Percentiles rank a stretch among this genome's conserved stretches.
These are phyloP conservation scores for Sporothrix brasiliensis DNA, from an alignment of 2,329 filamentous ascomycete genomes.

Conservation along the genomic window DNA sequence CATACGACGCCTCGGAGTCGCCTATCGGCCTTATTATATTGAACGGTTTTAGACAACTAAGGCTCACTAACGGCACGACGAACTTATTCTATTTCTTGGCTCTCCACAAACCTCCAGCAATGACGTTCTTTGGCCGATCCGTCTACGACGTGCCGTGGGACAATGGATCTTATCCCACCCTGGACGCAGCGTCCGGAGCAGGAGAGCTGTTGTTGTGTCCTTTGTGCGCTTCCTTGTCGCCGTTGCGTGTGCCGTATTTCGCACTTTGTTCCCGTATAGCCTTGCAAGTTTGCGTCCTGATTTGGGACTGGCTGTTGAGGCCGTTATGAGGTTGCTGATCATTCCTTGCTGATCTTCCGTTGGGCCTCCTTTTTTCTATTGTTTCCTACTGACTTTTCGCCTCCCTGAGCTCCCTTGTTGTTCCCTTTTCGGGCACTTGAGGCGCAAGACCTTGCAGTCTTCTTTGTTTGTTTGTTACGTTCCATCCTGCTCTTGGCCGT, in stretches of 20 bases:
- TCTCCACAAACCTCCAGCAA: constrained; percentile 8
- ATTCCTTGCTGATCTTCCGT: neutral
- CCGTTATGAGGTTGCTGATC: neutral
- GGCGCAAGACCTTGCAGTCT: neutral
- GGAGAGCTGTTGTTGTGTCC: neutral
- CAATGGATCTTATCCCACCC: constrained; percentile 5
- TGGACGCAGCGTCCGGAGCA: neutral
- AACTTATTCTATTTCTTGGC: neutral
- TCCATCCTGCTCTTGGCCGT: neutral
- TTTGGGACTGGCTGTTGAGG: neutral
- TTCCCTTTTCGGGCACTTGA: constrained; percentile 9
- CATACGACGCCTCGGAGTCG: constrained; percentile 15
- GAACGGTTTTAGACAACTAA: neutral
- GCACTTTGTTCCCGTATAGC: neutral
- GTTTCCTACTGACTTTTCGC: neutral
- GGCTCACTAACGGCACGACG: neutral
- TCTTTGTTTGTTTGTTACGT: constrained; percentile 13
- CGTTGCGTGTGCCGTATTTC: neutral
- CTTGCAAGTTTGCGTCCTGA: neutral
- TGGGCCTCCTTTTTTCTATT: neutral
- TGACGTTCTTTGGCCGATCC: constrained; percentile 3
- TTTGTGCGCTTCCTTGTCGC: neutral
- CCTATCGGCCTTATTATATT: constrained; percentile 20
- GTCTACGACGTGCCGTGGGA: neutral
- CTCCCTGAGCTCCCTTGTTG: constrained; percentile 1